Base-by-base conservation (phyloP, 1,139 yeast species). In the Taphrina flavorubra region DNA sequence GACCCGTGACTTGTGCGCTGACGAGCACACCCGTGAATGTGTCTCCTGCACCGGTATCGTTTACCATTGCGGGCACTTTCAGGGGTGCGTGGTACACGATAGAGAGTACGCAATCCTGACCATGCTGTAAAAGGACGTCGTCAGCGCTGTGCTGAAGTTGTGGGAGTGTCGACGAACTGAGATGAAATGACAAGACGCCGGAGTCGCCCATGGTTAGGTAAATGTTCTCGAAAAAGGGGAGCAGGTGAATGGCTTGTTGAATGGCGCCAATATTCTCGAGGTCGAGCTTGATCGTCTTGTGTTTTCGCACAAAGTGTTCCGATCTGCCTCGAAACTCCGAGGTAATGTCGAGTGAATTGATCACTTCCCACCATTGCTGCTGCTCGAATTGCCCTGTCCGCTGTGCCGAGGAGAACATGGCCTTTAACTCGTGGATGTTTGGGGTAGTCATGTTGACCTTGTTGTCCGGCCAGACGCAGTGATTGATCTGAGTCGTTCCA, bases 31-130 rank as follows among this genome's bases (percentile, higher is more conserved):
- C 90, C 64, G 86, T 78, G 58, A 86, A 81, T 1, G 88, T 80
- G 74, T 87, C 90, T n/a, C 90, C 90, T 0, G 89, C 89, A 1
- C 90, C 90, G 14, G 88, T 86, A 49, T 85, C 89, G 72, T 86
- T 86, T 47, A 79, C 79, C 10, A 72, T 70, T 44, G 39, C 31
- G 1, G 72, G 73, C 6, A 69, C 68, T 5, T 76, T 73, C 3
- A 62, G 25, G 20, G 71, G 68, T 0, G 79, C 83, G 77, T 83
- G 88, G 76, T 89, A 87, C 73, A 89, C 90, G 13, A 90, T 53
- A 79, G 46, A 16, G 85, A 79, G 1, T 87, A 80, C 0, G 90
- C 92, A 69, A 82, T 71, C 51, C 74, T 75, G 36, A 8, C 57
- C 46, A 13, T 42, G 25, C 51, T 62, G 40, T 18, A 25, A 37